Base-by-base conservation (phyloP, 2,329 filamentous ascomycete genomes). In the Lecanicillium sp. region DNA sequence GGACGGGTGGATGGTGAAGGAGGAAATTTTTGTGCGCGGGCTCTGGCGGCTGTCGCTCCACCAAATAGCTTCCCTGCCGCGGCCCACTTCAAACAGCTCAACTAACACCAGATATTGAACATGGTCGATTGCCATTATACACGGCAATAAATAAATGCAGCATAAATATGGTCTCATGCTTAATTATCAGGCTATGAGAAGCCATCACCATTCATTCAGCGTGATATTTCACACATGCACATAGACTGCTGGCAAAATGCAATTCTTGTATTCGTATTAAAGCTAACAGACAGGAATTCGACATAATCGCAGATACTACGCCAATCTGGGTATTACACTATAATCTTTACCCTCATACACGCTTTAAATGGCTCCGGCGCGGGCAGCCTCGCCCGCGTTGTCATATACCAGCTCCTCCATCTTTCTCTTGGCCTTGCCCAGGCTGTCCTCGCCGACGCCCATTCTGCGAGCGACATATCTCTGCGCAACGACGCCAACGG, bases 391-490 rank as follows among this genome's bases (percentile, higher is more conserved):
- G 35, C 78, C 78, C 4, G 70, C 79, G 6, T 77, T 75, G 39
- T 79, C 77, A 51, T 74, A 67, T 2, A 83, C 59, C 1, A 83
- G 61, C 19, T 74, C 71, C 55, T 83, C 77, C 54, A 76, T 69
- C 56, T 70, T 73, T 58, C 74, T 85, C 60, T 82, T 84, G 10
- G 79, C 79, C 64, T 74, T 76, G 19, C 78, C 79, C 35, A 81
- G 67, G 5, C 74, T 73, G 10, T 87, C 86, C 66, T 95, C 89
- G 11, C 91, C 91, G 9, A 98, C 91, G 11, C 93, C 91, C 93
- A 98, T 98, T 49, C 93, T 76, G 52, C 87, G 81, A 4, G 93
- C 91, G 17, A 98, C 93, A 63, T 98, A 98, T 54, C 90, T 77
- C 75, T 98, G 93, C 2, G 93, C 93, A 3, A 97, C 84, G 7